Base-by-base conservation (phyloP, 2,329 filamentous ascomycete genomes). In the Colletotrichum siamense region DNA sequence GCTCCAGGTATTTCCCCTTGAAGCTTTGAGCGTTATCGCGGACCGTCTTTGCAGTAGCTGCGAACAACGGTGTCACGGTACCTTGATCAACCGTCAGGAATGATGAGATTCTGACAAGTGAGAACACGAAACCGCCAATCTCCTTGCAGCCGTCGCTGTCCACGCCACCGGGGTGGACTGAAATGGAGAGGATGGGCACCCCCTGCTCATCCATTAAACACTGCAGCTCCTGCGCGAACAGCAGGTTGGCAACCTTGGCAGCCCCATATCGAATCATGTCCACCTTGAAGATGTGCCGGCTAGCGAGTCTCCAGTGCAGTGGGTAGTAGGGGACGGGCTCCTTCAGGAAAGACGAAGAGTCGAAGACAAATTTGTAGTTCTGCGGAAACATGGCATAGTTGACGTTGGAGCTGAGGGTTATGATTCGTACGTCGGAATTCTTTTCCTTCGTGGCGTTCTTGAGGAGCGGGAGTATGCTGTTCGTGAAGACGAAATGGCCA, bases 401-500 rank as follows among this genome's bases (percentile, higher is more conserved):
- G 18, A 76, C 79, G 28, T 69, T 79, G 26, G 81, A 82, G 52
- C 71, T 69, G 22, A 82, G 32, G 6, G 68, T 80, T 22, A 82
- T 65, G 28, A 82, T 69, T 5, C 81, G 79, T 8, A 82, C 81
- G 52, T 82, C 81, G 3, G 81, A 67, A 6, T 61, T 59, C 2
- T 68, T 36, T 9, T 75, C 26, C 6, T 22, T 49, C 1, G 79
- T 69, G 4, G 82, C 79, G 6, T 77, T 72, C 12, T 80, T 79
- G 8, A 84, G 77, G 8, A 81, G 76, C 1, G 82, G 81, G 2
- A 84, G 69, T 0, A 83, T 22, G 34, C 78, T 69, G n/a, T 82
- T 81, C 8, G 78, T 80, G 32, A 82, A 71, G 5, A 80, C 63
- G 65, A 81, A 83, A 52, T 79, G 80, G 2, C 81, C 82, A 13